These are phyloP conservation scores for Porpolomopsis calyptriformis DNA, from an alignment of 768 basidiomycete genomes.

Conservation along the genomic window DNA sequence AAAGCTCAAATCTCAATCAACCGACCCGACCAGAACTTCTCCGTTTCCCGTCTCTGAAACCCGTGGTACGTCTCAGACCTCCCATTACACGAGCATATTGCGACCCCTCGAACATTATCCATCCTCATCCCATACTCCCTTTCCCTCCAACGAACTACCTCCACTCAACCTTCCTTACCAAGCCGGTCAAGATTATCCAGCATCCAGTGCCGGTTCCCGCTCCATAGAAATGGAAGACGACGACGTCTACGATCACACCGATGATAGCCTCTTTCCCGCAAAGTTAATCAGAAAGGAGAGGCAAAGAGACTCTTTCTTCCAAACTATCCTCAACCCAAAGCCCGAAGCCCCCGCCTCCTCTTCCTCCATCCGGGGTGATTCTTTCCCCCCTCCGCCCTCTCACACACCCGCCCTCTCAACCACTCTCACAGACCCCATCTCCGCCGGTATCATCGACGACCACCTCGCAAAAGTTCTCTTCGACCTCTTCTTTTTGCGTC, in stretches of 20 bases:
- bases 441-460: slow-evolving; percentile 59
- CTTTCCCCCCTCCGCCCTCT: slow-evolving; percentile 31
- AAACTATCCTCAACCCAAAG: slow-evolving; percentile 71
- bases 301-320: slow-evolving; percentile 67
- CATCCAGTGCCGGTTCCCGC: slow-evolving; percentile 27
- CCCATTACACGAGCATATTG: slow-evolving; percentile 18
- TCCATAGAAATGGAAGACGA: slow-evolving; percentile 50
- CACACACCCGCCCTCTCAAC: slow-evolving; percentile 27
- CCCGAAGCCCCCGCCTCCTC: slow-evolving; percentile 32
- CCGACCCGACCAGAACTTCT: slow-evolving; percentile 24
- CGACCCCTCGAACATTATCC: slow-evolving; percentile 26
- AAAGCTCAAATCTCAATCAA: slow-evolving; percentile 56
- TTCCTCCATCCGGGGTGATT: slow-evolving; percentile 26
- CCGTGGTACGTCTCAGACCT: slow-evolving; percentile 16
- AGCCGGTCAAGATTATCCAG: slow-evolving; percentile 25
- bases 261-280: slow-evolving; percentile 61
- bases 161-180: slow-evolving; percentile 36
- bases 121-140: slow-evolving; percentile 24
- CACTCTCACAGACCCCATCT: slow-evolving; percentile 56
- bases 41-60: slow-evolving; percentile 25
- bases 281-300: slow-evolving; percentile 65
- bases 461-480: slow-evolving; percentile 62
- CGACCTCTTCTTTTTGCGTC: slow-evolving; percentile 67
- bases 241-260: slow-evolving; percentile 47
- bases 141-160: slow-evolving; percentile 37